Evolutionary conservation across 1,139 yeast species (phyloP).

Genomic region (Chernovozyma sophiae-reginae): DNA sequence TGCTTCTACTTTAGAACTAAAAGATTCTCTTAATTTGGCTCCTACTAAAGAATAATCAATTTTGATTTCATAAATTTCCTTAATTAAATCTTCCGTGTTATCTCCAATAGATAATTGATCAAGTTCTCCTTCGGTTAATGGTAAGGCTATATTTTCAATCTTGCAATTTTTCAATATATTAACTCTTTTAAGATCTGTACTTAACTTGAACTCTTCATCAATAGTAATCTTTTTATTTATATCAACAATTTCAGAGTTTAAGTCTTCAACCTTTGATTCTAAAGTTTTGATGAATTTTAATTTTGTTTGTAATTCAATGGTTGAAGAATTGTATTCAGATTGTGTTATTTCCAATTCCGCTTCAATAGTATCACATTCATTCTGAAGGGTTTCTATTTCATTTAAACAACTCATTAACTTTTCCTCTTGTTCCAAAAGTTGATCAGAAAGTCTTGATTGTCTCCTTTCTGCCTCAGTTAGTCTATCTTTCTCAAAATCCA

Average conservation of each 20-base stretch:
- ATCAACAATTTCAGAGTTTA: conserved; percentile 25
- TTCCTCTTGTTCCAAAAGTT: conserved; percentile 28
- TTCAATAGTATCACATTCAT: conserved; percentile 41
- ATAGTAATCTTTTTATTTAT: conserved; percentile 31
- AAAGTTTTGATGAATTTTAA: conserved; percentile 21
- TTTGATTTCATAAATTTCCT: conserved; percentile 44
- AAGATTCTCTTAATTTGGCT: conserved; percentile 38
- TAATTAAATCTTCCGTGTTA: conserved; percentile 35
- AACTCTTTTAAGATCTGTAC: conserved; percentile 53
- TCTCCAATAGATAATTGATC: conserved; percentile 46
- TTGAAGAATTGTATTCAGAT: conserved; percentile 32
- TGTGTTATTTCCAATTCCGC: conserved; percentile 46
- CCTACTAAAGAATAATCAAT: conserved; percentile 56
- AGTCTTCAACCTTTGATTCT: conserved; percentile 33
- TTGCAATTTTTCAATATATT: conserved; percentile 69
- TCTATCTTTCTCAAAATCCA: conserved; percentile 61
- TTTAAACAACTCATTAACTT: conserved; percentile 26
- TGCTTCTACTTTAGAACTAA: conserved; percentile 37
- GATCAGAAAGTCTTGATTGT: conserved; percentile 30
- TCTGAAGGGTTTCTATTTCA: conserved; percentile 30
- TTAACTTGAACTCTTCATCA: conserved; percentile 53
- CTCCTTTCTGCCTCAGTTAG: conserved; percentile 47
- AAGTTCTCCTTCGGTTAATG: conserved; percentile 56
- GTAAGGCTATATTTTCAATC: conserved; percentile 64
- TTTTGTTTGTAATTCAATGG: conserved; percentile 22